phyloP scores from a whole-genome alignment of 257 asterid genomes.

The Solanum pinnatisectum region DNA sequence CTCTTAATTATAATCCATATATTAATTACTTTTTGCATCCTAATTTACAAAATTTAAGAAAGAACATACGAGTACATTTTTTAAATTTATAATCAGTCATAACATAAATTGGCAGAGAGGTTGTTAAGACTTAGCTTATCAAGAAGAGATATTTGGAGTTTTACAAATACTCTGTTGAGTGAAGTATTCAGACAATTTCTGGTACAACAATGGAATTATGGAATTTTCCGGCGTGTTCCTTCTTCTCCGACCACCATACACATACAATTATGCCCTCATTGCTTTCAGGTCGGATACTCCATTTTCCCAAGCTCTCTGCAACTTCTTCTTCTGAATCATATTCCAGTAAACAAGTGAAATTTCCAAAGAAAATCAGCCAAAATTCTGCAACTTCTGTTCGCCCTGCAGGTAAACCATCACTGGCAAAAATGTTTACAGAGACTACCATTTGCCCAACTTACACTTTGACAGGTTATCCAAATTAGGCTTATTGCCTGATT shows the following conservation, averaged over 20 bases:
- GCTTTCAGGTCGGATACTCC: slow-evolving; percentile 7
- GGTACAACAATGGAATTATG: slow-evolving; percentile 8
- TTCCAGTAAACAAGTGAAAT: slow-evolving; percentile 6
- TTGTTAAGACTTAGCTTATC: too few species aligned
- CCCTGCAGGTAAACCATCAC: slow-evolving; percentile 7
- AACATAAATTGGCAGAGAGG: too few species aligned
- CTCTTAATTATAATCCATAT: too few species aligned
- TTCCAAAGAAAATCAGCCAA: slow-evolving; percentile 9
- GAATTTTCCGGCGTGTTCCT: slow-evolving; percentile 12
- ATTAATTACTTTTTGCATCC: not conserved
- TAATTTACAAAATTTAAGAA: too few species aligned
- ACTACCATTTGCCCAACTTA: not conserved
- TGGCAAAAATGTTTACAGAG: not conserved
- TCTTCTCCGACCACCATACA: not conserved
- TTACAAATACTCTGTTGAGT: not conserved
- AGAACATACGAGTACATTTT: too few species aligned
- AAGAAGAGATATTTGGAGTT: not conserved
- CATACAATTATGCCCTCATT: not conserved
- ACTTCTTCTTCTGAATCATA: slow-evolving; percentile 12
- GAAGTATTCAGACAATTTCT: not conserved
- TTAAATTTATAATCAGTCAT: too few species aligned
- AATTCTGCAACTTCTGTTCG: slow-evolving; percentile 14
- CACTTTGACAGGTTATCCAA: not conserved
- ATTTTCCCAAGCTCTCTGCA: slow-evolving; percentile 5
- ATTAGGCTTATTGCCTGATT: not conserved